Evolutionary conservation across 768 basidiomycete genomes (phyloP).

Genomic region (Termitomyces sp.): DNA sequence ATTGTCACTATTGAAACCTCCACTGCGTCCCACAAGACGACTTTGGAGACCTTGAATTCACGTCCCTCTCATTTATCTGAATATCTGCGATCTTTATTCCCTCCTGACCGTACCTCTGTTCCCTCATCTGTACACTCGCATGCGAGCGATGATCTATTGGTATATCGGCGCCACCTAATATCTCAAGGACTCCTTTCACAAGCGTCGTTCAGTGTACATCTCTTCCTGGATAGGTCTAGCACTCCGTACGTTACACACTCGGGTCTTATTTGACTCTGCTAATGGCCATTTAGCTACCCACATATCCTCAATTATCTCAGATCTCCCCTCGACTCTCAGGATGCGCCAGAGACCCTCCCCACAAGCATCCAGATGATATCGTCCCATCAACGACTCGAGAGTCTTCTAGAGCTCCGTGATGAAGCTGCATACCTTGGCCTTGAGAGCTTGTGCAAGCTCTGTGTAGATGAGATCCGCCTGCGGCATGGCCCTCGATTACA

Average conservation of each 20-base stretch:
- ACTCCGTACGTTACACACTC: slow-evolving; percentile 57
- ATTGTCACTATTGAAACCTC: slow-evolving; percentile 76
- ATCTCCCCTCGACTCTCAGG: slow-evolving; percentile 42
- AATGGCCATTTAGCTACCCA: slow-evolving; percentile 46
- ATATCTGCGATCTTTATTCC: slow-evolving; percentile 49
- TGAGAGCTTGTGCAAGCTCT: slow-evolving; percentile 59
- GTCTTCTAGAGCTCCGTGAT: slow-evolving; percentile 72
- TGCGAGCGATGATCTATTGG: slow-evolving; percentile 47
- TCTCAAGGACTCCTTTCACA: slow-evolving; percentile 53
- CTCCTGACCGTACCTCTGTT: slow-evolving; percentile 36
- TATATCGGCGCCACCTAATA: slow-evolving; percentile 61
- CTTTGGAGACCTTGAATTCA: slow-evolving; percentile 62
- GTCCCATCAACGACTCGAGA: slow-evolving; percentile 52
- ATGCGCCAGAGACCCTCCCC: slow-evolving; percentile 53
- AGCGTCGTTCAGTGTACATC: slow-evolving; percentile 48
- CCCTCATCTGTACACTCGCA: slow-evolving; percentile 56
- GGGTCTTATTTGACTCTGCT: slow-evolving; percentile 1
- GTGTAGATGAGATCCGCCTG: slow-evolving; percentile 61
- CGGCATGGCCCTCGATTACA: slow-evolving; percentile 41
- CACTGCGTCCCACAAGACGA: slow-evolving; percentile 62
- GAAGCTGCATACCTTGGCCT: slow-evolving; percentile 78
- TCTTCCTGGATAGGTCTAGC: slow-evolving; percentile 81
- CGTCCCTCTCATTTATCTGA: slow-evolving; percentile 63
- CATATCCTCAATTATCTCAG: slow-evolving; percentile 75
- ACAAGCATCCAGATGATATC: slow-evolving; percentile 50